Evolutionary conservation across 495 filamentous ascomycete species (phyloP), one percentile per base, ranked within the genome.

Genomic region (Aspergillus sclerotiicarbonarius): DNA sequence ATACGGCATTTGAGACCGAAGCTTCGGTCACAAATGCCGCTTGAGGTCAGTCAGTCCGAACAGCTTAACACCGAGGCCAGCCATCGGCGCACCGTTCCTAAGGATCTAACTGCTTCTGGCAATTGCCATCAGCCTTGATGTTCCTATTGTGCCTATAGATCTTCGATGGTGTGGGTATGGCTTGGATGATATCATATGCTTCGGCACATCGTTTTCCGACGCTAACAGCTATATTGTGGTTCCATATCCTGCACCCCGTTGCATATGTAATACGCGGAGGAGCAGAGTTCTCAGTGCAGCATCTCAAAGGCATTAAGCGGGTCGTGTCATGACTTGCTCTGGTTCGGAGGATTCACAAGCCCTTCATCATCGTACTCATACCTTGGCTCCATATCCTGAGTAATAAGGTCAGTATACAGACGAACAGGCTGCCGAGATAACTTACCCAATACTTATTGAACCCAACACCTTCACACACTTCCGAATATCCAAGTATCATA

Each of bases 371-470:
- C 53, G 31, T 52, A 67, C 44, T 66, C 63, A 30, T 67, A 71
- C 51, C 62, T 56, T 46, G 54, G 56, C 59, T 68, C 63, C 12
- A 46, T 57, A 16, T 67, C 59, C 67, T 67, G 6, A 0, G 1
- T 2, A 3, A 19, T 47, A 12, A 4, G 15, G 31, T 63, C 18
- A 67, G 61, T 20, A 41, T 30, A 44, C 15, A 8, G 18, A 30
- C 12, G n/a, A 13, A 45, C 25, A 4, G 8, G 10, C 18, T 15
- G 53, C 10, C 30, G 8, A 4, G 31, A 4, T 13, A n/a, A 67
- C 62, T 53, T 54, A 74, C 72, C 74, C 72, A 77, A 51, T 77
- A 77, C 48, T 68, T 62, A 31, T 67, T 70, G 47, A 77, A 76
- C 8, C 75, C 75, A 18, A 77, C 71, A 18, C 70, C 71, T 56